These are phyloP conservation scores for Acer campestre DNA, from an alignment of 345 rosid genomes.

Conservation along the genomic window DNA sequence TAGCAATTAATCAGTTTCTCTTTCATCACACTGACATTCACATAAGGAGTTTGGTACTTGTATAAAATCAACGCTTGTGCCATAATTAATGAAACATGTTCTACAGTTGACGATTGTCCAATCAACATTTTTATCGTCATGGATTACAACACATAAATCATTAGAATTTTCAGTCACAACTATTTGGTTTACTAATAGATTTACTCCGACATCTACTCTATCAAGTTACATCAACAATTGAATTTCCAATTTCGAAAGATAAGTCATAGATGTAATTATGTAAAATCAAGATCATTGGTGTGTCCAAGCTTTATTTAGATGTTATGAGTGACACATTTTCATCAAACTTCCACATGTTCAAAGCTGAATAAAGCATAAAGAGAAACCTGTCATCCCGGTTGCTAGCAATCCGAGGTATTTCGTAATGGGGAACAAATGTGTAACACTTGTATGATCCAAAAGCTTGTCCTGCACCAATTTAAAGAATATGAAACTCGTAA, in stretches of 20 bases:
- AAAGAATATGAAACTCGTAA: conserved; percentile 9
- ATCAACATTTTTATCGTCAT: not conserved
- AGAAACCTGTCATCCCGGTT: conserved; percentile 93
- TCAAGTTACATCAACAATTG: not conserved
- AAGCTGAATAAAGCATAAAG: not conserved
- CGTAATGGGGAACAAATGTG: conserved; percentile 91
- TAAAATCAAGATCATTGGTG: not conserved
- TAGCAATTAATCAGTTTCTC: not conserved
- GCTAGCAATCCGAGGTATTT: conserved; percentile 91
- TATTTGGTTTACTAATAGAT: not conserved
- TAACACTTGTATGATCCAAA: conserved; percentile 90
- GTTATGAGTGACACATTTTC: not conserved
- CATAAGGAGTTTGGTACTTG: not conserved
- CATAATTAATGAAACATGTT: not conserved
- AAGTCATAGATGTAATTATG: not conserved
- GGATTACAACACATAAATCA: not conserved
- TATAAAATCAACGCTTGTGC: not conserved
- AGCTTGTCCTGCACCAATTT: conserved; percentile 82
- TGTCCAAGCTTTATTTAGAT: not conserved
- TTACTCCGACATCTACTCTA: not conserved
- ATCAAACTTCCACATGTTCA: not conserved
- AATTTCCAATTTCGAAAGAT: not conserved
- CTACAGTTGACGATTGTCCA: not conserved
- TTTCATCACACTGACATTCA: not conserved
- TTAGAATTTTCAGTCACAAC: not conserved